phyloP scores from a whole-genome alignment of 208 protist species.

The Leishmania lainsoni region DNA sequence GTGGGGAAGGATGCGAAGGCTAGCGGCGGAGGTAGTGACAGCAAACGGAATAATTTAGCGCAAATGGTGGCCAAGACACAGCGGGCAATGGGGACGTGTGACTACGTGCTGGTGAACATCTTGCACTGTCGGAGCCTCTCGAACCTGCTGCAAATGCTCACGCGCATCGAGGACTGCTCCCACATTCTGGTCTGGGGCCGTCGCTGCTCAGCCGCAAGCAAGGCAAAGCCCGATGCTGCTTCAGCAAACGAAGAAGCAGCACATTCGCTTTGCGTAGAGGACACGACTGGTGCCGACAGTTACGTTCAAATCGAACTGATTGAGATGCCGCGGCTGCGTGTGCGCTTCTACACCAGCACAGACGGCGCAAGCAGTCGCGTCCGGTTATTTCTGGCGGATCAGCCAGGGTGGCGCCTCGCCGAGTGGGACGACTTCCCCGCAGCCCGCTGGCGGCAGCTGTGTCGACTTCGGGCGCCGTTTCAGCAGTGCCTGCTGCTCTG shows the following conservation, averaged over 20 bases:
- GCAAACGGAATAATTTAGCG: background rate
- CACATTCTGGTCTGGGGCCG: slow-evolving; percentile 88
- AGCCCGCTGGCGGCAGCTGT: slow-evolving; percentile 26
- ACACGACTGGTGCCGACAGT: background rate
- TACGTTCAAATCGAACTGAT: slow-evolving; percentile 60
- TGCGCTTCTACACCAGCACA: slow-evolving; percentile 69
- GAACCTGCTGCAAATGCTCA: slow-evolving; percentile 58
- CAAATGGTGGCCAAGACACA: slow-evolving; percentile 22
- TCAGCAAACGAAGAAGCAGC: background rate
- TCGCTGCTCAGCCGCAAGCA: slow-evolving; percentile 4
- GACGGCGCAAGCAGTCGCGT: slow-evolving; percentile 47
- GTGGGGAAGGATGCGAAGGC: slow-evolving; percentile 17
- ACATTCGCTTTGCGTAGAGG: slow-evolving; percentile 7
- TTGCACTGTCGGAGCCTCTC: slow-evolving; percentile 37
- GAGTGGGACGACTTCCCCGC: slow-evolving; percentile 44
- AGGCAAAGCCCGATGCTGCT: background rate
- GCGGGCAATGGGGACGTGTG: slow-evolving; percentile 12
- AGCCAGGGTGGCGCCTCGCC: slow-evolving; percentile 74
- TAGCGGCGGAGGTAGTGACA: background rate
- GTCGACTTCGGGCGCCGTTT: slow-evolving; percentile 46
- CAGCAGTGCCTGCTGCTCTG: slow-evolving; percentile 68
- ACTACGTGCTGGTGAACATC: slow-evolving; percentile 56
- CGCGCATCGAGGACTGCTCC: slow-evolving; percentile 78
- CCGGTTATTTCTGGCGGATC: slow-evolving; percentile 75
- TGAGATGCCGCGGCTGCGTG: slow-evolving; percentile 91